Conservation (phyloP, 257 asterid genomes). For the Nicotiana obtusifolia region DNA sequence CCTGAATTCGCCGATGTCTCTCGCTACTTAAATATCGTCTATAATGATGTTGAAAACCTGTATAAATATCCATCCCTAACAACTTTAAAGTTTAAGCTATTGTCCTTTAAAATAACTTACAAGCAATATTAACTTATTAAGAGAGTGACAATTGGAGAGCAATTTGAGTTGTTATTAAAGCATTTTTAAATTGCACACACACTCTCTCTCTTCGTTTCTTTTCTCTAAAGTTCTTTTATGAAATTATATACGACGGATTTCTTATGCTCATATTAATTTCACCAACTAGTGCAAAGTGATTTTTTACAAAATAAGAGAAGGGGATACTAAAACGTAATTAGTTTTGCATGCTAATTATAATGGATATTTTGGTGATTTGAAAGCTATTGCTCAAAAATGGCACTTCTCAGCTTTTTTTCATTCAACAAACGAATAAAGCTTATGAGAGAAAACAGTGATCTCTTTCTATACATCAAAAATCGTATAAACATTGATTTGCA, state of each 20-base stretch:
- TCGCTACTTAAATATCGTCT: too few species aligned
- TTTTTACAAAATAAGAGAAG: background rate
- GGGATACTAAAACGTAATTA: background rate
- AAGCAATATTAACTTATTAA: too few species aligned
- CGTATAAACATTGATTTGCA: background rate
- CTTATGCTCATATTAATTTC: background rate
- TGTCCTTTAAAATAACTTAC: background rate
- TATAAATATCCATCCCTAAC: background rate
- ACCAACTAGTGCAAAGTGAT: background rate
- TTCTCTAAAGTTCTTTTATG: too few species aligned
- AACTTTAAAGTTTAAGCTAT: background rate
- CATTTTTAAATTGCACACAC: background rate
- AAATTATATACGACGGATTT: too few species aligned
- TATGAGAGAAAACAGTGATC: background rate
- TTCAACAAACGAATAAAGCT: background rate
- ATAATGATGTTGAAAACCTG: too few species aligned
- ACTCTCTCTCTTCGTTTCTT: background rate
- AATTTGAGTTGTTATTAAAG: too few species aligned
- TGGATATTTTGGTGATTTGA: too few species aligned
- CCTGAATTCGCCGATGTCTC: too few species aligned
- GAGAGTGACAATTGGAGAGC: background rate
- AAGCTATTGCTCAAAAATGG: too few species aligned
- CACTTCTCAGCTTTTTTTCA: background rate
- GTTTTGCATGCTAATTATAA: too few species aligned
- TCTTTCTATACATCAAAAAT: background rate